Base-by-base conservation (phyloP, 345 rosid species). In the Lumnitzera racemosa region DNA sequence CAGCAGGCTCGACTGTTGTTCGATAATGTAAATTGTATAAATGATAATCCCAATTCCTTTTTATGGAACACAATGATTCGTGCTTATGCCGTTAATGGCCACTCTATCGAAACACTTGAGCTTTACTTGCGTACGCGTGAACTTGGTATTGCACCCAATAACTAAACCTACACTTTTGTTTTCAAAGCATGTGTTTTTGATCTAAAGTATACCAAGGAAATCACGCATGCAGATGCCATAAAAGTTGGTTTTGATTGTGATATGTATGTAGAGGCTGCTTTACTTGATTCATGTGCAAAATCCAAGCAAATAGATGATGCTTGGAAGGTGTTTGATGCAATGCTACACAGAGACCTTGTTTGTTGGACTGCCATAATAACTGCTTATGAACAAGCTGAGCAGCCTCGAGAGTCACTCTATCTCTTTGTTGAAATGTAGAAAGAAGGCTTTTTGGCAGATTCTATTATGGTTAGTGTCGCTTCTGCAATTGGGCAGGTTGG, bases 331-430 rank as follows among this genome's bases (percentile, higher is more conserved):
- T 88, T 88, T 67, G 89, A 81, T 51, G 58, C 68, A 78, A 78
- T 88, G 76, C 70, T 76, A 64, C 67, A 61, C 2, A 85, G 65
- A 72, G 96, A 88, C 56, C 64, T 85, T 5, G 72, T 88, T 47
- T 76, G 79, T 69, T 83, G 74, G 71, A 88, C 84, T 11, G 63
- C 84, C 0, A 67, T 83, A 79, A 65, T 83, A 53, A 81, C 86
- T 54, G 89, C 87, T 58, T 81, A 56, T 78, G 59, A 53, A 61
- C 41, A 77, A 71, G 64, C 74, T 72, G 24, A 69, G 65, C 63
- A 63, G 72, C 72, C 76, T 64, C 31, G 67, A 67, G 82, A 81
- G 47, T 59, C 84, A 1, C 57, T 85, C 51, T 46, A 56, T 64
- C 53, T 78, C 55, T 74, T 88, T 10, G 55, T 66, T 62, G 72